These are phyloP conservation scores for Lachnellula hyalina DNA, from an alignment of 2,329 filamentous ascomycete species.

Conservation along the genomic window DNA sequence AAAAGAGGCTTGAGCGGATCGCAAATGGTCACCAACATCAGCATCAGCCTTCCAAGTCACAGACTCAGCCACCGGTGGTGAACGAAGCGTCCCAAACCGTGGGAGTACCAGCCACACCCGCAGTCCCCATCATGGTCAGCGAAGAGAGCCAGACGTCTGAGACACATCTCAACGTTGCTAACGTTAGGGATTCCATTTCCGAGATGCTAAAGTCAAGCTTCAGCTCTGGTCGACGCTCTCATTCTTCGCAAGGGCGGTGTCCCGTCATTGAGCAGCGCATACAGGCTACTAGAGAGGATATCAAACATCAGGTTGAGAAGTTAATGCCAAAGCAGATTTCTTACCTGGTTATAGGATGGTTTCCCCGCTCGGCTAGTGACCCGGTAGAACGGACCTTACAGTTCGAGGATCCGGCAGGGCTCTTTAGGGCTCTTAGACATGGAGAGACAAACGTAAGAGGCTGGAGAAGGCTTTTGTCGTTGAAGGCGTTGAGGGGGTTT, in stretches of 20 bases:
- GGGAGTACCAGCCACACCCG: not conserved
- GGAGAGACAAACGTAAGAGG: conserved; percentile 12
- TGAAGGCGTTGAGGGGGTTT: conserved; percentile 15
- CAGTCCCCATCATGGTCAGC: not conserved
- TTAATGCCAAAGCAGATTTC: conserved; percentile 16
- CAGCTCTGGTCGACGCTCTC: conserved; percentile 3
- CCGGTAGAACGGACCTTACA: conserved; percentile 17
- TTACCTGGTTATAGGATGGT: conserved; percentile 22
- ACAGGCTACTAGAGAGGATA: conserved; percentile 17
- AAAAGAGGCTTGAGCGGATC: conserved; percentile 10
- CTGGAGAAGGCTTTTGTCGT: conserved; percentile 1
- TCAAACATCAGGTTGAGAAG: conserved; percentile 14
- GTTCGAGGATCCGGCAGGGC: conserved; percentile 9
- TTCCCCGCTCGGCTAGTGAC: conserved; percentile 12
- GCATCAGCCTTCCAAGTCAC: not conserved
- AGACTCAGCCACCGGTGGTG: not conserved
- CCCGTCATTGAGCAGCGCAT: conserved; percentile 12
- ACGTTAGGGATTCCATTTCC: not conserved
- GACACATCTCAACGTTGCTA: conserved; percentile 5
- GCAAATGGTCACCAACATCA: conserved; percentile 1
- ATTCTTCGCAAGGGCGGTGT: conserved; percentile 8
- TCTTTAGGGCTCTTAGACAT: conserved; percentile 13
- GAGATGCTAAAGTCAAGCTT: not conserved
- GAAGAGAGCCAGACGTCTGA: conserved; percentile 7
- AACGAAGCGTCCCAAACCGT: conserved; percentile 7